Evolutionary conservation across 2,329 filamentous ascomycete species (phyloP).

Genomic region (Didymella segeticola): DNA sequence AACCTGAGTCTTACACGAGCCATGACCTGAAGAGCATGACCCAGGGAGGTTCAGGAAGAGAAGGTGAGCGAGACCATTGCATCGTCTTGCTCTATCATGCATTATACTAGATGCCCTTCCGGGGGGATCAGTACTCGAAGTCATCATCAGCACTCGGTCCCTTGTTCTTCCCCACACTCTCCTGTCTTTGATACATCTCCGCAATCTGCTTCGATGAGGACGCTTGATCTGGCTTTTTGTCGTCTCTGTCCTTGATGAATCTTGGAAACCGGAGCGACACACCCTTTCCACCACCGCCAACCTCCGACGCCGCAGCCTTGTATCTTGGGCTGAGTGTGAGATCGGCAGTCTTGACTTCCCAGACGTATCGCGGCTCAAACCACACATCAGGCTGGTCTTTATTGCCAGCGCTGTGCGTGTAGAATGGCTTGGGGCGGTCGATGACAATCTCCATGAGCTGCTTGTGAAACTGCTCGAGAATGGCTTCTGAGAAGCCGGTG

Average conservation of each 20-base stretch:
- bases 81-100: neutral
- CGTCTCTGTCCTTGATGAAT: slow-evolving; percentile 89
- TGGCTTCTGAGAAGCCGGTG: slow-evolving; percentile 93
- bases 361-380: slow-evolving; percentile 94
- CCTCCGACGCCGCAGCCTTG: slow-evolving; percentile 84
- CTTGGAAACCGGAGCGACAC: slow-evolving; percentile 90
- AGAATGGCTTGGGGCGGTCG: slow-evolving; percentile 92
- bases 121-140: slow-evolving; percentile 82
- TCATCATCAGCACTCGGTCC: slow-evolving; percentile 91
- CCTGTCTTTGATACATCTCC: slow-evolving; percentile 97
- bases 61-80: neutral
- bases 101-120: neutral
- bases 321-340: slow-evolving; percentile 91
- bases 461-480: slow-evolving; percentile 84
- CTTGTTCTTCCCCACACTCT: slow-evolving; percentile 86
- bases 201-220: slow-evolving; percentile 85
- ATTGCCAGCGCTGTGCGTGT: slow-evolving; percentile 79
- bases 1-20: too few species aligned
- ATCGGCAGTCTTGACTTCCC: slow-evolving; percentile 98
- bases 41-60: neutral
- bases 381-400: slow-evolving; percentile 98
- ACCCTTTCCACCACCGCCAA: slow-evolving; percentile 74
- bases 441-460: slow-evolving; percentile 80
- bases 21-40: too few species aligned
- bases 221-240: slow-evolving; percentile 94